Base-by-base conservation (phyloP, 2,329 filamentous ascomycete genomes). In the Colletotrichum incanum region DNA sequence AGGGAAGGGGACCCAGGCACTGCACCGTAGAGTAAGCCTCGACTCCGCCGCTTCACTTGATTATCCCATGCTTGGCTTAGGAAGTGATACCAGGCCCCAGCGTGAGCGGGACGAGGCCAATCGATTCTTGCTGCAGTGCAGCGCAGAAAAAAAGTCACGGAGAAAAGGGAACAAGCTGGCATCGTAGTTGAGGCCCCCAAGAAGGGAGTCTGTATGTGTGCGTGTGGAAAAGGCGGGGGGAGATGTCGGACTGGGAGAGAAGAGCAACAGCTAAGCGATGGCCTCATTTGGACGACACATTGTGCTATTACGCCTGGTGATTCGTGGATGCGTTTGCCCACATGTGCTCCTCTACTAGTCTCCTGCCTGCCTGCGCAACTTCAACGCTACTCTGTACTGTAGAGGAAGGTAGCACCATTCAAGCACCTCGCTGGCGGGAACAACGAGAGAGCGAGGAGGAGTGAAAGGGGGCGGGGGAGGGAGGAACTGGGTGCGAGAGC, bases 201-300 rank as follows among this genome's bases (percentile, higher is more conserved):
- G 41, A 9, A 43, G 41, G 16, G n/a, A 26, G 11, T 14, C n/a
- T 49, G n/a, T 20, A 18, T 47, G 43, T n/a, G 18, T n/a, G 43
- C 4, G 18, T 47, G 43, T 37, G 34, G 7, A 37, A 11, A 11
- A 37, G 34, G 3, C 28, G 28, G 28, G 28, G 28, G 28, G 28
- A 31, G 28, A 50, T 7, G 47, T 50, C 12, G 47, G 16, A 26
- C 11, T 34, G 18, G 18, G 18, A 55, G 28, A n/a, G 20, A 39
- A 23, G n/a, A 39, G 9, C 18, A 23, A 65, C 39, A 52, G 34
- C 37, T 14, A 59, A 50, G 59, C 43, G 50, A 67, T 56, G 34
- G 31, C 49, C 58, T 43, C 68, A 61, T 66, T 55, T 6, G 55
- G 68, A 71, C 56, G 37, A 31, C 58, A 72, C 65, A 59, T 63